These are phyloP conservation scores for Neofusicoccum kwambonambiense DNA, from an alignment of 2,329 filamentous ascomycete genomes.

Conservation along the genomic window DNA sequence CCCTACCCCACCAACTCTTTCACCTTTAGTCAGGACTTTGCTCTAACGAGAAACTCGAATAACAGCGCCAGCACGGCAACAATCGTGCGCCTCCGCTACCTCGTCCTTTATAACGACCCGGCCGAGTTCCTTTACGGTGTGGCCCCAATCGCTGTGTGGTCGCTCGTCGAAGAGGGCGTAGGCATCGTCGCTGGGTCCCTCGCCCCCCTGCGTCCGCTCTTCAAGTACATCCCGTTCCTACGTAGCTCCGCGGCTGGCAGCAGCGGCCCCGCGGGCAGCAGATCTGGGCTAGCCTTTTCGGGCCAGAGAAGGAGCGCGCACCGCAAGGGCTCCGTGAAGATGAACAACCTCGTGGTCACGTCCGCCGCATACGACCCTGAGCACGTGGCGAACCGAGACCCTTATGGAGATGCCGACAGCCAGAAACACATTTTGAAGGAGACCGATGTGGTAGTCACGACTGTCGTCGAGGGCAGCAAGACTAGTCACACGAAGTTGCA, in stretches of 20 bases:
- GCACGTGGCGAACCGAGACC: neutral
- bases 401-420: conserved; percentile 30
- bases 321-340: neutral
- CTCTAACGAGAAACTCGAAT: neutral
- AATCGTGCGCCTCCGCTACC: conserved; percentile 45
- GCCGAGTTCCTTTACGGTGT: conserved; percentile 42
- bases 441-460: conserved; percentile 22
- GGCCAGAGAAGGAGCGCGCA: neutral
- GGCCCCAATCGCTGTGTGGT: conserved; percentile 47
- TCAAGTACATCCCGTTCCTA: conserved; percentile 27
- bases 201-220: conserved; percentile 47
- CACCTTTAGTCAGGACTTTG: neutral
- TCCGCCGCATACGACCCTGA: neutral
- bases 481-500: no score
- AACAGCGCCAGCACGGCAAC: conserved; percentile 38
- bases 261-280: neutral
- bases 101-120: conserved; percentile 40
- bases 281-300: neutral
- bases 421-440: conserved; percentile 43
- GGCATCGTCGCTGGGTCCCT: conserved; percentile 51
- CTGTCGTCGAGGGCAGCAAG: no score
- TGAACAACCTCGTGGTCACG: neutral
- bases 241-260: conserved; percentile 25
- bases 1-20: neutral
- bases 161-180: conserved; percentile 50